phyloP scores from a whole-genome alignment of 208 protist species.

The Jaenimonas drosophilae region DNA sequence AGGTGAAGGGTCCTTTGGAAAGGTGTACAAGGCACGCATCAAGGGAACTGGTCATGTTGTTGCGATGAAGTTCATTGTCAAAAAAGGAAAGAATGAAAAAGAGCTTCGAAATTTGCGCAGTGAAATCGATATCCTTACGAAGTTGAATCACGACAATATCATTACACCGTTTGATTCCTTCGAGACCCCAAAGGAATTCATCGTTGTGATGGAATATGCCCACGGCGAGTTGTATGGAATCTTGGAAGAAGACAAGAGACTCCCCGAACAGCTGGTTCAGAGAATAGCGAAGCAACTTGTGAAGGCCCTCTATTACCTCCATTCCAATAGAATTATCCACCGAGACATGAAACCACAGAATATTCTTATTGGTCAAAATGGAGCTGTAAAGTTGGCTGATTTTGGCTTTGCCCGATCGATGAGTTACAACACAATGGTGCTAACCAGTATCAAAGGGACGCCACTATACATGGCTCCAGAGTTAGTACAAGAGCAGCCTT shows the following conservation, averaged over 20 bases:
- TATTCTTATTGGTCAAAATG: conserved; percentile 93
- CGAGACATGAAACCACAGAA: conserved; percentile 95
- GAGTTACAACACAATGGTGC: conserved; percentile 91
- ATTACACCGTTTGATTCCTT: conserved; percentile 95
- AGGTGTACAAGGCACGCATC: conserved; percentile 94
- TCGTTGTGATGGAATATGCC: conserved; percentile 89
- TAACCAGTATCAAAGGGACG: conserved; percentile 94
- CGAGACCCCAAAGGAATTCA: conserved; percentile 93
- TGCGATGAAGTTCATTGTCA: conserved; percentile 98
- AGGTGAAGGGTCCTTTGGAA: conserved; percentile 97
- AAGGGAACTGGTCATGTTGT: conserved; percentile 92
- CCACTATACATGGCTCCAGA: conserved; percentile 97
- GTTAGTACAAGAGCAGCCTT: conserved; percentile 90
- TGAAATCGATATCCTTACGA: conserved; percentile 95
- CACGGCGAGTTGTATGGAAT: conserved; percentile 95
- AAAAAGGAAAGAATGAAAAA: conserved; percentile 92
- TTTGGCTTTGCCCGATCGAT: conserved; percentile 97
- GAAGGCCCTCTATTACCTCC: conserved; percentile 95
- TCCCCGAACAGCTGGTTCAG: conserved; percentile 88
- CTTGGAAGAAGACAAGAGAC: conserved; percentile 90
- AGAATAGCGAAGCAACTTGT: conserved; percentile 95
- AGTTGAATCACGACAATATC: conserved; percentile 95
- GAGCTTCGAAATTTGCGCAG: conserved; percentile 87
- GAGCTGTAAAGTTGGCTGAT: conserved; percentile 95
- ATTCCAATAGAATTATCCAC: conserved; percentile 97